Percentiles rank a stretch among this genome's conserved stretches.
Evolutionary conservation across 768 basidiomycete species (phyloP).

Genomic region (Pleurotus salmoneostramineus): DNA sequence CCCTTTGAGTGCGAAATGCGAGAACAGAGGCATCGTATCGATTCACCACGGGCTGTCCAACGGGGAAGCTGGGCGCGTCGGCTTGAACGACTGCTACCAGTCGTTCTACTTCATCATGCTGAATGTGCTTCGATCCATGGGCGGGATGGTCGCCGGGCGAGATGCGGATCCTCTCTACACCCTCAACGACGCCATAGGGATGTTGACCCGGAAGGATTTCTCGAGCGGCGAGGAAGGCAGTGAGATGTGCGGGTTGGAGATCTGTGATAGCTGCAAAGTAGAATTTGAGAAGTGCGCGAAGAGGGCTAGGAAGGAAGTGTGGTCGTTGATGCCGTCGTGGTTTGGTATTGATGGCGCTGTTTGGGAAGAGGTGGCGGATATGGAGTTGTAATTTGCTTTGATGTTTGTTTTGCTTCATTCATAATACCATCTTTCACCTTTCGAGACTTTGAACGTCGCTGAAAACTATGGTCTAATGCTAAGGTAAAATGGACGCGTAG

Average conservation of each 20-base stretch:
- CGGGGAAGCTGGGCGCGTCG: not conserved
- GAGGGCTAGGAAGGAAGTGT: slow-evolving; percentile 1
- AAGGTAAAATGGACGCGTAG: too few species aligned
- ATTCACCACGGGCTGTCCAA: not conserved
- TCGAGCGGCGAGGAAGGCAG: not conserved
- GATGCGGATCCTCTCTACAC: slow-evolving; percentile 75
- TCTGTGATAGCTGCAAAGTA: slow-evolving; percentile 1
- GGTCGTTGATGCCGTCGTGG: not conserved
- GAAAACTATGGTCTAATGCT: too few species aligned
- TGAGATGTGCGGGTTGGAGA: slow-evolving; percentile 2
- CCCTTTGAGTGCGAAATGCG: slow-evolving; percentile 43
- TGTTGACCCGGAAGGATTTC: slow-evolving; percentile 70
- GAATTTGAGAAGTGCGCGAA: slow-evolving; percentile 1
- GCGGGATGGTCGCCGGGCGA: slow-evolving; percentile 67
- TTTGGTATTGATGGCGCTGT: not conserved
- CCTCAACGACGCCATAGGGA: slow-evolving; percentile 63
- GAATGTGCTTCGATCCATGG: slow-evolving; percentile 65
- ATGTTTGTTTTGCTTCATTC: too few species aligned
- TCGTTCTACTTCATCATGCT: slow-evolving; percentile 77
- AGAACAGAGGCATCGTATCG: slow-evolving; percentile 30
- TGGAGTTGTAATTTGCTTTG: not conserved
- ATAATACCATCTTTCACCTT: too few species aligned
- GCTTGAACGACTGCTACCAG: slow-evolving; percentile 44
- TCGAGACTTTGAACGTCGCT: too few species aligned
- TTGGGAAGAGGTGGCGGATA: not conserved